phyloP scores from a whole-genome alignment of 805 yeast genomes.

The Saccharomycopsis malanga region DNA sequence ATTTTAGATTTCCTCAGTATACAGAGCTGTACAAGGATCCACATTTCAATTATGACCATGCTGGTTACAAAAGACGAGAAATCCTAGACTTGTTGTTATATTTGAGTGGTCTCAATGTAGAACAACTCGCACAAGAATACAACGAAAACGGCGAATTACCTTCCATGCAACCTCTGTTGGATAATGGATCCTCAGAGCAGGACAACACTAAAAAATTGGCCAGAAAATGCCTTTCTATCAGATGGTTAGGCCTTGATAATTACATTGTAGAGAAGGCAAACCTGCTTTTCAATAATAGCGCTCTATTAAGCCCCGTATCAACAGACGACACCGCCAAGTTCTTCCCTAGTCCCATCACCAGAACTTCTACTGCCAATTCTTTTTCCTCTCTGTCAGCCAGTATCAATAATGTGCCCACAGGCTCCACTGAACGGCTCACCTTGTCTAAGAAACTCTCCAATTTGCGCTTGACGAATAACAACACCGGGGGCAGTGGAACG shows the following conservation, averaged over 20 bases:
- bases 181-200: not conserved
- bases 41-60: conserved; percentile 11
- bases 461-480: conserved; percentile 12
- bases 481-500: conserved; percentile 4
- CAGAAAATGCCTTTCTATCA: conserved; percentile 17
- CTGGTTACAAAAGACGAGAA: conserved; percentile 19
- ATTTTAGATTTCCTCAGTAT: conserved; percentile 9
- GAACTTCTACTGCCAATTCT: conserved; percentile 16
- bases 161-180: not conserved
- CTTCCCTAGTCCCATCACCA: conserved; percentile 4
- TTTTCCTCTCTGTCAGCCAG: conserved; percentile 13
- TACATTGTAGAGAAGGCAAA: conserved; percentile 12
- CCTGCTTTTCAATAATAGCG: not conserved
- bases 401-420: not conserved
- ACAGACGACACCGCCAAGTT: too few relatives aligned
- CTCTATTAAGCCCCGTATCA: not conserved
- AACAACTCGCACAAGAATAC: conserved; percentile 11
- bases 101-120: conserved; percentile 14
- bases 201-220: conserved; percentile 16
- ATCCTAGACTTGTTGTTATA: conserved; percentile 18
- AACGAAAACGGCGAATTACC: conserved; percentile 2
- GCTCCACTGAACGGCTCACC: conserved; percentile 16
- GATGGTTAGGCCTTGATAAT: conserved; percentile 17
- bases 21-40: too few relatives aligned
- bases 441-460: conserved; percentile 19